Percentiles rank a stretch among this genome's conserved stretches.
Conservation (phyloP, 495 filamentous ascomycete species). For the Aspergillus ostianus region DNA sequence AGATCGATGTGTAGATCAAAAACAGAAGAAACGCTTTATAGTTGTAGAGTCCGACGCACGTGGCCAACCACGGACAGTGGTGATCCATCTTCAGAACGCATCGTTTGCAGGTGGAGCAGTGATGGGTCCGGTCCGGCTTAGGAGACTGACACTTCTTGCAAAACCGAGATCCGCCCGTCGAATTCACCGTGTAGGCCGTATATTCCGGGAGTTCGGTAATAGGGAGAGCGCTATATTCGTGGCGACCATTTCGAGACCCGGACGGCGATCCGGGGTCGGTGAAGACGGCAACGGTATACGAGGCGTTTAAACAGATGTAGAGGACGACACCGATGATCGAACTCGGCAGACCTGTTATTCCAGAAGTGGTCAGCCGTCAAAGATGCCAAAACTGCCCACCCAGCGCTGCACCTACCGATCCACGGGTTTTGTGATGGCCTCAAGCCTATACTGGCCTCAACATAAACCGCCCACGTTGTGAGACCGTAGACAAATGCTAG, state of each 20-base stretch:
- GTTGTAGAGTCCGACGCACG: constrained; percentile 88
- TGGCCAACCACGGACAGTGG: constrained; percentile 97
- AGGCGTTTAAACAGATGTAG: constrained; percentile 79
- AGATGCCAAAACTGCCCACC: not conserved
- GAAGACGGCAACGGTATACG: constrained; percentile 89
- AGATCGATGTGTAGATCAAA: constrained; percentile 84
- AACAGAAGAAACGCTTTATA: constrained; percentile 96
- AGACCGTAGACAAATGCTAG: constrained; percentile 84
- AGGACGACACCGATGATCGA: constrained; percentile 65
- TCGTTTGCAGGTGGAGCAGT: constrained; percentile 88
- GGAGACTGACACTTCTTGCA: constrained; percentile 95
- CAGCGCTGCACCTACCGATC: constrained; percentile 57
- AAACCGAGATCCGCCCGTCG: constrained; percentile 77
- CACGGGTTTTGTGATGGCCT: constrained; percentile 53
- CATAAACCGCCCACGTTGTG: constrained; percentile 88
- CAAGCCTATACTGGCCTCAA: constrained; percentile 73
- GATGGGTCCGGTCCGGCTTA: constrained; percentile 95
- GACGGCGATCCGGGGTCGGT: constrained; percentile 76
- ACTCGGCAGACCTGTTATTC: constrained; percentile 34
- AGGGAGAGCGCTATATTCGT: constrained; percentile 62
- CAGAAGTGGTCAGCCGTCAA: not conserved
- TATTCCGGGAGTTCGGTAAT: constrained; percentile 58
- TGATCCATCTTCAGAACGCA: constrained; percentile 99
- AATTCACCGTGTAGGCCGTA: constrained; percentile 83
- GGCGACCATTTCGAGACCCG: constrained; percentile 33